Conservation (phyloP, 352 stramenopile genomes). For the Globisporangium carolinianum region DNA sequence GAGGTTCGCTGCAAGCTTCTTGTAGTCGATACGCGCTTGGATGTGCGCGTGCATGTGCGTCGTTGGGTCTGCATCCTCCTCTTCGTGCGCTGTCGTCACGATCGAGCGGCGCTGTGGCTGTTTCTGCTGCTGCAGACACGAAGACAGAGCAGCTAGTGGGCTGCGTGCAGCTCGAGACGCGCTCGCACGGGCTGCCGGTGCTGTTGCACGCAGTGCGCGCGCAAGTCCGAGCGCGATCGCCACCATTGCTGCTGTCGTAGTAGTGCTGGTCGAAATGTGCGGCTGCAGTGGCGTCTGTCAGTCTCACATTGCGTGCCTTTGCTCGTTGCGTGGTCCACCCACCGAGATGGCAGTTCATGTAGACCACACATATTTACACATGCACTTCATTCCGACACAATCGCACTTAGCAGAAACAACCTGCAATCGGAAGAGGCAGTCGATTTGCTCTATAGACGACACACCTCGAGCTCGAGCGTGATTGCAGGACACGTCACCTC, state of each 20-base stretch:
- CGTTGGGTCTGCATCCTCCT: conserved; percentile 17
- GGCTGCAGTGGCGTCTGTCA: not conserved
- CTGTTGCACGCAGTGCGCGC: not conserved
- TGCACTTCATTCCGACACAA: no score
- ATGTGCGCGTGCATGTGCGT: conserved; percentile 49
- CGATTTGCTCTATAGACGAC: no score
- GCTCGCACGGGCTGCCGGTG: not conserved
- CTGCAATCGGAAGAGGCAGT: no score
- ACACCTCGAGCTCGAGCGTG: no score
- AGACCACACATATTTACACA: no score
- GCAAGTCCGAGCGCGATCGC: conserved; percentile 5
- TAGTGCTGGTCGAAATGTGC: not conserved
- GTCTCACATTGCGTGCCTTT: no score
- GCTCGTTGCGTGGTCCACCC: no score
- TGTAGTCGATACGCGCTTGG: conserved; percentile 72
- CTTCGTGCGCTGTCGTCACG: conserved; percentile 18
- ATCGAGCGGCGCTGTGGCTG: conserved; percentile 10
- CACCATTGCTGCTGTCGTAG: conserved; percentile 6
- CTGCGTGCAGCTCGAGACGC: not conserved
- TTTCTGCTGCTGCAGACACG: no score
- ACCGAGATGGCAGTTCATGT: no score
- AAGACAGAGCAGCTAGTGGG: not conserved
- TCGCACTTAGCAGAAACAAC: no score
- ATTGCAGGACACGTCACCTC: no score
- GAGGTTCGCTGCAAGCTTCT: conserved; percentile 53